Conservation (phyloP, 176 grass and related monocot species). For the Oryza australiensis region DNA sequence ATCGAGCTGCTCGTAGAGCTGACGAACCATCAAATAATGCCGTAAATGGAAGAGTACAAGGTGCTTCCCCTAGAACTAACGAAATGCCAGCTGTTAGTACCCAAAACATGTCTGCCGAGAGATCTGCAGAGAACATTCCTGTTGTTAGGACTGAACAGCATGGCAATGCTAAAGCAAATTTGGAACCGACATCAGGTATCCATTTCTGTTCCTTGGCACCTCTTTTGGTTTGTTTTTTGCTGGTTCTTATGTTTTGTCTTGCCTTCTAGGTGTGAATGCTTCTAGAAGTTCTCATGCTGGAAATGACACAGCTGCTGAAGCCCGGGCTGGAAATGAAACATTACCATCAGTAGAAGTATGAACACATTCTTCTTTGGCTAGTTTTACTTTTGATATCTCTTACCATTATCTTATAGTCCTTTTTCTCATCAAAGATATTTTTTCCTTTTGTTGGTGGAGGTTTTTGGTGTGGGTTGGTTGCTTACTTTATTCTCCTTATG, state of each 20-base stretch:
- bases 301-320: constrained; percentile 43
- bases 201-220: not conserved
- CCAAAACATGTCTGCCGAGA: constrained; percentile 44
- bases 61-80: constrained; percentile 36
- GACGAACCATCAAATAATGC: constrained; percentile 45
- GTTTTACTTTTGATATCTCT: constrained; percentile 3
- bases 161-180: constrained; percentile 35
- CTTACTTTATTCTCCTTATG: not conserved
- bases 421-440: not conserved
- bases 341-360: constrained; percentile 63
- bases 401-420: not conserved
- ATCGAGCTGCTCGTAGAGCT: constrained; percentile 37
- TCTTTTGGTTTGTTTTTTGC: constrained; percentile 17
- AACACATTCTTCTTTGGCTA: not conserved
- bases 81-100: constrained; percentile 43
- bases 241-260: constrained; percentile 34
- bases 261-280: constrained; percentile 43
- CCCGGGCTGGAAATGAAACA: constrained; percentile 48
- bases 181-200: constrained; percentile 52
- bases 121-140: constrained; percentile 36
- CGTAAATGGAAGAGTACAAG: constrained; percentile 61
- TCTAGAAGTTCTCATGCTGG: constrained; percentile 48
- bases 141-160: constrained; percentile 52
- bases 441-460: not conserved
- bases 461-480: not conserved